Evolutionary conservation across 257 asterid species (phyloP), one percentile per base, ranked within the genome.

Genomic region (Nicotiana benthamiana): DNA sequence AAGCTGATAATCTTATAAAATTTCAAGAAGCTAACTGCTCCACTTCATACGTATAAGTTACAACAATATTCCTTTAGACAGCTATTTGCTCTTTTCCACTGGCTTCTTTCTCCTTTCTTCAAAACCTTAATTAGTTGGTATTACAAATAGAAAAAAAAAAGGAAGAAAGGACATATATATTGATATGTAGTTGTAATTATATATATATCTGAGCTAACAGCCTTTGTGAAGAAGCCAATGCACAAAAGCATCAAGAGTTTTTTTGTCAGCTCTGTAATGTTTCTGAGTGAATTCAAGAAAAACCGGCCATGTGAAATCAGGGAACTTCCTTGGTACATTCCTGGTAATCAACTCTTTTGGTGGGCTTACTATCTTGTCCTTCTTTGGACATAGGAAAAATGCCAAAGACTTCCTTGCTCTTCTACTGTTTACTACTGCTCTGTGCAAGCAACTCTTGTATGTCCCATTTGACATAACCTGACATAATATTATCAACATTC

Each of bases 401-500:
- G 98, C 97, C 15, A 93, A 87, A 6, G 97, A 92, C 79, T 82
- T 93, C 66, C 98, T 89, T 18, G 94, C 82, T 8, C 34, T 80
- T 59, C 27, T 75, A 28, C 82, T 80, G 89, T 93, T 93, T 22
- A 92, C 97, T 56, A 89, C 88, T 0, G 97, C 98, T 64, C 98
- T 89, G 53, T 93, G 98, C 75, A 93, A 64, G 85, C 98, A 92
- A n/a, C 96, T 92, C 72, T 89, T 90, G 93, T 90, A 93, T 6
- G 87, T 89, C 86, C 96, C 97, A 85, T 93, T 93, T 12, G 98
- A 89, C 59, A 92, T 86, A 3, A 95, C 98, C 97, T 93, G 90
- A 81, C 65, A 56, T 10, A 67, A 62, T 3, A 60, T 79, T 3
- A 60, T 79, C n/a, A 11, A 22, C 30, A 60, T 12, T 22, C 11